Evolutionary conservation across 192 early-diverging fungal genomes (phyloP).

Genomic region (Spizellomyces punctatus): DNA sequence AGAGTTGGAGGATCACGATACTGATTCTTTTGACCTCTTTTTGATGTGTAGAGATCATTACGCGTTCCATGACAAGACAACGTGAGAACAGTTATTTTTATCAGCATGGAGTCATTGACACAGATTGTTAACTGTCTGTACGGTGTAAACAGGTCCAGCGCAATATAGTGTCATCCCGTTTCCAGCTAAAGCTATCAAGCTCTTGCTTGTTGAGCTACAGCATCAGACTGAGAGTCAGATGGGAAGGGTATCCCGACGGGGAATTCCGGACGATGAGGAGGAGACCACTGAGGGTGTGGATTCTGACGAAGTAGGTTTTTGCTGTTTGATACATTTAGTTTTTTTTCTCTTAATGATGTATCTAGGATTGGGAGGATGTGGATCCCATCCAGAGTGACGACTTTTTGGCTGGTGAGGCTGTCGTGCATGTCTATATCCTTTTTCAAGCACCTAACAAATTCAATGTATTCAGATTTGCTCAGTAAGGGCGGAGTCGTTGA

Average conservation of each 20-base stretch:
- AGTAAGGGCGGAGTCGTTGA: neutral
- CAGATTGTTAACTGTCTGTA: neutral
- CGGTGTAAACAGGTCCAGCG: conserved; percentile 61
- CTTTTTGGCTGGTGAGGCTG: conserved; percentile 6
- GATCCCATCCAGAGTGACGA: conserved; percentile 22
- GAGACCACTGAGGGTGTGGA: conserved; percentile 46
- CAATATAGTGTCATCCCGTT: conserved; percentile 79
- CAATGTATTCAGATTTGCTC: neutral
- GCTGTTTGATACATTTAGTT: conserved; percentile 25
- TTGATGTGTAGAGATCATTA: conserved; percentile 51
- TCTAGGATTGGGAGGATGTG: conserved; percentile 66
- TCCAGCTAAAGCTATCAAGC: conserved; percentile 81
- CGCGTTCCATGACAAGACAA: conserved; percentile 56
- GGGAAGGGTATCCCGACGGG: conserved; percentile 56
- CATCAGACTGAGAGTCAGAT: conserved; percentile 65
- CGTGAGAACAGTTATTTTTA: conserved; percentile 26
- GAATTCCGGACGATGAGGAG: conserved; percentile 61
- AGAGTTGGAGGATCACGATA: neutral
- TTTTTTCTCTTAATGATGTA: conserved; percentile 9
- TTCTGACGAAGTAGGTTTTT: conserved; percentile 24
- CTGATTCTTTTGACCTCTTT: neutral
- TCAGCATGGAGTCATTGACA: no score
- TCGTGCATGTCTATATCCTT: conserved; percentile 22
- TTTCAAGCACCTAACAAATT: no score
- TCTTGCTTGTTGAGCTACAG: conserved; percentile 79